Evolutionary conservation across 192 early-diverging fungal genomes (phyloP).

Genomic region (Obelidium mucronatum): DNA sequence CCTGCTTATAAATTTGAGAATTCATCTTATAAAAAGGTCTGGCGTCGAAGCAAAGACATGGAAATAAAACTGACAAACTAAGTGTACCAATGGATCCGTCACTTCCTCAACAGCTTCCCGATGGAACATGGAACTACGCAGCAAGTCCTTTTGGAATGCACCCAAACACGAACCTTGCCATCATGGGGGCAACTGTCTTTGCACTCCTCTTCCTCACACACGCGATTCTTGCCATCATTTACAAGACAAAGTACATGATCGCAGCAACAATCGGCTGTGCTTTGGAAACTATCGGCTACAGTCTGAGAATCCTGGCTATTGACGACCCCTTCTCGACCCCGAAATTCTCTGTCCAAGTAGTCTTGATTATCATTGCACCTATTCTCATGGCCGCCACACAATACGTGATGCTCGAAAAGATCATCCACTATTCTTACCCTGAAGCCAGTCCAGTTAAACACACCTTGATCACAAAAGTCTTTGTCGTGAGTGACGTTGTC

Average conservation of each 20-base stretch:
- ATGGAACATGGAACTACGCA: not conserved
- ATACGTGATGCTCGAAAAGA: constrained; percentile 33
- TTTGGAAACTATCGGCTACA: constrained; percentile 8
- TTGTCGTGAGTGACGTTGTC: constrained; percentile 32
- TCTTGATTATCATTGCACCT: constrained; percentile 39
- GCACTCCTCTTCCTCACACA: not conserved
- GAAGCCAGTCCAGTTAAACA: constrained; percentile 3
- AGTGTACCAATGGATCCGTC: too few species aligned
- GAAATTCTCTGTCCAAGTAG: constrained; percentile 11
- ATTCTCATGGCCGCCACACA: constrained; percentile 37
- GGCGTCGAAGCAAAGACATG: too few species aligned
- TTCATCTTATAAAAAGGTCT: too few species aligned
- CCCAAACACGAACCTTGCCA: not conserved
- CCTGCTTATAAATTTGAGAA: too few species aligned
- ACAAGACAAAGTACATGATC: constrained; percentile 20
- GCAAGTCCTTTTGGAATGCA: not conserved
- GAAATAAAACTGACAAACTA: too few species aligned
- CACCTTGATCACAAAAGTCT: constrained; percentile 25
- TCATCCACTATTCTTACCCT: constrained; percentile 3
- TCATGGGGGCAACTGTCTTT: not conserved
- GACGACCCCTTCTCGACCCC: not conserved
- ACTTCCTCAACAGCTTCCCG: not conserved
- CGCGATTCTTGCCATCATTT: not conserved
- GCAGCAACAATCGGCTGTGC: not conserved
- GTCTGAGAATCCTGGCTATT: not conserved